Conservation (phyloP, 371 early-diverging fungal genomes). For the Dinochytrium kinnereticum region DNA sequence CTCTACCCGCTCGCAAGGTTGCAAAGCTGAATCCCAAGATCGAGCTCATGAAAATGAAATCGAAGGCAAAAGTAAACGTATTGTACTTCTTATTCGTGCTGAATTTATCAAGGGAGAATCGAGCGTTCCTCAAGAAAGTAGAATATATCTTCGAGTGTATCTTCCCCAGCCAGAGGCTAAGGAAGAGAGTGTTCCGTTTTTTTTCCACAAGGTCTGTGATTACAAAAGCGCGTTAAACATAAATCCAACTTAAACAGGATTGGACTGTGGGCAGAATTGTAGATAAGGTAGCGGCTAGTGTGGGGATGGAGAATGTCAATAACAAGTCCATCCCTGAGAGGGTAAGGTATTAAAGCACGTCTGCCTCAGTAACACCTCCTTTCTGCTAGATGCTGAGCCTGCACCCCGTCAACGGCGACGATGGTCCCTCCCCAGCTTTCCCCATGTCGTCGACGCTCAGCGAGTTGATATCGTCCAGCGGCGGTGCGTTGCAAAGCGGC, state of each 20-base stretch:
- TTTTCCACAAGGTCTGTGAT: constrained; percentile 6
- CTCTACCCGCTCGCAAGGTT: neutral
- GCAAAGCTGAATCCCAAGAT: constrained; percentile 9
- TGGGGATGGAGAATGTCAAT: neutral
- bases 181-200: neutral
- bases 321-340: neutral
- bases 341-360: neutral
- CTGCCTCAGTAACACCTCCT: neutral
- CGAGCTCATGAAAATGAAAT: constrained; percentile 9
- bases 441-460: neutral
- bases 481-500: neutral
- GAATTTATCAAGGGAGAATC: neutral
- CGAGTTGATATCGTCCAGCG: neutral
- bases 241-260: neutral
- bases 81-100: neutral
- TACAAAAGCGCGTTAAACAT: neutral
- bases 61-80: constrained; percentile 1
- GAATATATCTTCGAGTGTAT: constrained; percentile 2
- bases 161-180: neutral
- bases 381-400: neutral
- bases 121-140: constrained; percentile 3
- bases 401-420: neutral
- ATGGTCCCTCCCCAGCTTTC: no score
- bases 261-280: constrained; percentile 4
- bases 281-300: neutral